Percentiles rank a stretch among this genome's conserved stretches.
Conservation (phyloP, 208 protist species). For the Trypanosoma theileri region DNA sequence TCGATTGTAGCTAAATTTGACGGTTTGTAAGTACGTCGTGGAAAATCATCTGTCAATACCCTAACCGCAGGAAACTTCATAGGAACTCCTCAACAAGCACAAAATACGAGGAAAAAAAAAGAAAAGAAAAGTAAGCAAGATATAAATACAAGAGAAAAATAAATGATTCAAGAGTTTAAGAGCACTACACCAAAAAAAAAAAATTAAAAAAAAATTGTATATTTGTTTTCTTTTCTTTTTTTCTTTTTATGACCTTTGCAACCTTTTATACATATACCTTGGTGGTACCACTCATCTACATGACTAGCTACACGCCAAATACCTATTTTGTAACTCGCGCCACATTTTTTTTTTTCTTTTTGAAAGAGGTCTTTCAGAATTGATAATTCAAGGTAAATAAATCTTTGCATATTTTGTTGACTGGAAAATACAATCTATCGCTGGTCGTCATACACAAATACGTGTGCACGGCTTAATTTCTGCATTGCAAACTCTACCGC, state of each 20-base stretch:
- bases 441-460: constrained; percentile 86
- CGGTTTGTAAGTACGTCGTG: constrained; percentile 53
- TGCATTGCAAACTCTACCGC: constrained; percentile 88
- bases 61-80: constrained; percentile 59
- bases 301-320: background rate
- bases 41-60: constrained; percentile 41
- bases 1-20: constrained; percentile 45
- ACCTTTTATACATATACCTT: constrained; percentile 3
- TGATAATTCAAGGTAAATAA: too few species aligned
- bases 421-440: constrained; percentile 31
- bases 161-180: background rate
- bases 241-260: background rate
- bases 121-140: constrained; percentile 1
- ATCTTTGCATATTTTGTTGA: background rate
- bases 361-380: background rate
- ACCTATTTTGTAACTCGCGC: too few species aligned
- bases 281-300: background rate
- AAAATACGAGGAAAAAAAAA: background rate
- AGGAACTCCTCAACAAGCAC: background rate
- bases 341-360: constrained; percentile 6
- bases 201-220: background rate
- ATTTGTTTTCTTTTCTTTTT: background rate
- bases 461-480: constrained; percentile 82
- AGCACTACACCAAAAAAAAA: constrained; percentile 16
- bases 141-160: background rate